phyloP scores from a whole-genome alignment of 176 grass and related monocot species.

The Oryza glaberrima region DNA sequence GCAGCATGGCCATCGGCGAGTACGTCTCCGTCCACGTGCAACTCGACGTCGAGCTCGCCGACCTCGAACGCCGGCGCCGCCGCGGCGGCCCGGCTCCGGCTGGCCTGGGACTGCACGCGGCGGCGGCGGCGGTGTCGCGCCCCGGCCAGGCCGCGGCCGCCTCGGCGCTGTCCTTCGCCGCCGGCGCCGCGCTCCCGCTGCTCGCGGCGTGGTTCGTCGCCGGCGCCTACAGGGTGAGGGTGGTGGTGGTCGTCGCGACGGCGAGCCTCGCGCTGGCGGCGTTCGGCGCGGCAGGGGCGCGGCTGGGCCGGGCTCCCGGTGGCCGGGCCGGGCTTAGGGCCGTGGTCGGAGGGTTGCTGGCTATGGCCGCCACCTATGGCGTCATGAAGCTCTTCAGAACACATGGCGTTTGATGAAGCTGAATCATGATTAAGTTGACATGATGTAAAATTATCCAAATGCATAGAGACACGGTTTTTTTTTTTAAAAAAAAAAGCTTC shows the following conservation, averaged over 20 bases:
- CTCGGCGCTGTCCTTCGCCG: conserved; percentile 67
- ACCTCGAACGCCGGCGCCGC: conserved; percentile 40
- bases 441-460: background rate
- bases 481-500: no score
- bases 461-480: background rate
- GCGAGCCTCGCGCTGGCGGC: conserved; percentile 41
- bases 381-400: conserved; percentile 59
- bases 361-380: conserved; percentile 72
- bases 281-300: conserved; percentile 52
- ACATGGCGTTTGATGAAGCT: conserved; percentile 35
- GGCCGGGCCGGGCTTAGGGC: conserved; percentile 49
- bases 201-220: conserved; percentile 58
- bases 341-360: conserved; percentile 51
- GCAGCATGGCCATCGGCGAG: conserved; percentile 78
- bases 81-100: background rate
- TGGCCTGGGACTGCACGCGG: background rate
- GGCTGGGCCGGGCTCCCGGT: conserved; percentile 35
- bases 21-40: conserved; percentile 74
- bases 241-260: conserved; percentile 46
- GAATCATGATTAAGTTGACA: background rate
- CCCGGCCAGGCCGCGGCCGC: conserved; percentile 59
- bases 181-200: conserved; percentile 52
- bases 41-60: conserved; percentile 60
- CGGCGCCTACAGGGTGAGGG: conserved; percentile 43
- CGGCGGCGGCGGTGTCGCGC: conserved; percentile 33